Base-by-base conservation (phyloP, 2,329 filamentous ascomycete genomes). In the Lecanicillium sp. region DNA sequence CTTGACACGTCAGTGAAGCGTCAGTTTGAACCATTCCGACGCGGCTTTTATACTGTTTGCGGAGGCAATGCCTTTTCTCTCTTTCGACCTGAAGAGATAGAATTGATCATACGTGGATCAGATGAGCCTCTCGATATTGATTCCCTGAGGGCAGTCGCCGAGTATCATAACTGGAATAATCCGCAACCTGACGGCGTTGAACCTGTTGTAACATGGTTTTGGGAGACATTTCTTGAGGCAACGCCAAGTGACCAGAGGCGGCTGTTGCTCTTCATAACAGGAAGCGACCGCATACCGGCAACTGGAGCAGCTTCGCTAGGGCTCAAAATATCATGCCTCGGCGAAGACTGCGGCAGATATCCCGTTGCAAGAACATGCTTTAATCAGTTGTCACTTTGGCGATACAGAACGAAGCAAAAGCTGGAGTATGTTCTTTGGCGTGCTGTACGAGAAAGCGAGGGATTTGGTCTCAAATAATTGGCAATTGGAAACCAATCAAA, bases 11-110 rank as follows among this genome's bases (percentile, higher is more conserved):
- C 85, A 1, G 83, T 95, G 2, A 67, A 75, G 29, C 75, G 85
- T 29, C 88, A 95, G 53, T 95, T 94, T 47, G 87, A 94, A 55
- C 88, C 89, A 1, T 95, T 95, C 69, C 92, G 92, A 56, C 78
- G 88, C 39, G 89, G 89, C 1, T 95, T 95, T 60, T 95, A 87
- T 57, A 94, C 85, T 0, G 86, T 95, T 19, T 94, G 87, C 54
- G 85, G 83, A 27, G 86, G 88, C 27, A 94, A 92, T 54, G 88
- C 89, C 1, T 68, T 95, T 27, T 86, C 83, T 1, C 72, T 95
- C 2, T 95, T 95, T 59, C 77, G 85, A 13, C 83, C 89, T 0
- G 88, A 95, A 56, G 89, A 95, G 57, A 94, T 95, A 45, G 89
- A 95, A 56, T 73, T 94, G 4, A 71, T 95, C 1, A 75, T 95